phyloP scores from a whole-genome alignment of 768 basidiomycete species.

The Tylopilus subfusipes region DNA sequence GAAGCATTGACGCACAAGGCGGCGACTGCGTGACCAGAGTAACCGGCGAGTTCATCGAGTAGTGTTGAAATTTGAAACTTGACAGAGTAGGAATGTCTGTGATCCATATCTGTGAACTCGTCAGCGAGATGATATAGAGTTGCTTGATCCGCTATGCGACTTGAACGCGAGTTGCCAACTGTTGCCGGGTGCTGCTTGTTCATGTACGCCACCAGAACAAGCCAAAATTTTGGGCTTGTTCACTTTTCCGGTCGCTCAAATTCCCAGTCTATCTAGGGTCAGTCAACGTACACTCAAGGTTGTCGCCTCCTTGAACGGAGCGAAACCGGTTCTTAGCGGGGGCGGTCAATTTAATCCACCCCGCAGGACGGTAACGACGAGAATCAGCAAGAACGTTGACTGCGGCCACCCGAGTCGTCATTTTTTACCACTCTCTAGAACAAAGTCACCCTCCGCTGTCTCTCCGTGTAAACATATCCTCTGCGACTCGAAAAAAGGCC shows the following conservation, averaged over 20 bases:
- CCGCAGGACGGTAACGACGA: not conserved
- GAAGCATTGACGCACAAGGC: constrained; percentile 10
- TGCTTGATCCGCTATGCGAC: not conserved
- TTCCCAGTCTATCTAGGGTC: not conserved
- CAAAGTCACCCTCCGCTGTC: not conserved
- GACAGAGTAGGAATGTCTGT: not conserved
- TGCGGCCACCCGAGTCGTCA: not conserved
- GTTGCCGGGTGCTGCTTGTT: constrained; percentile 3
- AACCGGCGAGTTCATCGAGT: not conserved
- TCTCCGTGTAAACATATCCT: not conserved
- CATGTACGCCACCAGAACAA: constrained; percentile 3
- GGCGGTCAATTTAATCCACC: not conserved
- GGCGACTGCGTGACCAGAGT: constrained; percentile 2
- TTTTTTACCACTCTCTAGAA: not conserved
- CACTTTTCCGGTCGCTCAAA: not conserved
- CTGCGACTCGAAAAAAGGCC: not conserved
- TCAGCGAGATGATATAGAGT: not conserved
- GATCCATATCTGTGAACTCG: not conserved
- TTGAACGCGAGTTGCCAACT: not conserved
- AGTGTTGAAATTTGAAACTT: too few species aligned
- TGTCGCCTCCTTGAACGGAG: not conserved
- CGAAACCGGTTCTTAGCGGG: not conserved
- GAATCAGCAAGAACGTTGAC: not conserved
- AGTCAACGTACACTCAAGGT: not conserved
- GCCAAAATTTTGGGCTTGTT: not conserved